Base-by-base conservation (phyloP, 495 filamentous ascomycete genomes). In the Viridothelium virens region DNA sequence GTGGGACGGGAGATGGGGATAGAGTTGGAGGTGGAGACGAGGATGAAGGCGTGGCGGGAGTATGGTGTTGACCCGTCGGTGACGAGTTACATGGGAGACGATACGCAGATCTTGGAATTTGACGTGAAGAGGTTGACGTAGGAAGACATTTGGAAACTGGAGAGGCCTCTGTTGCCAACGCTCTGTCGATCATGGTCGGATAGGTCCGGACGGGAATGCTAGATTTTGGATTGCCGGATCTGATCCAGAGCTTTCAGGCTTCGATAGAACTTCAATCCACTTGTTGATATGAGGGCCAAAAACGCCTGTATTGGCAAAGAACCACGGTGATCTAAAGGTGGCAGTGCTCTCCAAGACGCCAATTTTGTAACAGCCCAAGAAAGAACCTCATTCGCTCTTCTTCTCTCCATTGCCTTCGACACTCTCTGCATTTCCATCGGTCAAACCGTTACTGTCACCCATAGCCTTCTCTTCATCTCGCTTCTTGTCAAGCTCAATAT, bases 401-500 rank as follows among this genome's bases (percentile, higher is more conserved):
- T 59, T 59, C 31, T 59, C 53, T 9, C 18, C 31, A 18, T 36
- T 18, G 7, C 31, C 7, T 14, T 59, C 14, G 25, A 9, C 53
- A 7, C 53, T 36, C 25, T 36, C 14, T 10, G 31, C 31, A 14
- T 59, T 59, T 36, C 25, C 18, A 36, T 36, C 31, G 5, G 31
- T 1, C 25, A 14, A 3, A 36, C 53, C 31, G 18, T 59, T 31
- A 36, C 53, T 59, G 5, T 59, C 53, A 34, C 7, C 41, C 14
- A 36, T 7, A 36, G 53, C 41, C 64, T 63, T 62, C 66, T 72
- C 70, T 61, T 70, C 68, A 38, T 72, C 70, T 61, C 70, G 38
- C 53, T 63, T 38, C 56, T 63, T 64, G 33, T 72, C 68, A 59
- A 67, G 61, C 59, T 72, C 25, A n/a, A 72, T 66, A 62, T 72